Evolutionary conservation across 768 basidiomycete genomes (phyloP), one percentile per base, ranked within the genome.

Genomic region (Trametes cingulata): DNA sequence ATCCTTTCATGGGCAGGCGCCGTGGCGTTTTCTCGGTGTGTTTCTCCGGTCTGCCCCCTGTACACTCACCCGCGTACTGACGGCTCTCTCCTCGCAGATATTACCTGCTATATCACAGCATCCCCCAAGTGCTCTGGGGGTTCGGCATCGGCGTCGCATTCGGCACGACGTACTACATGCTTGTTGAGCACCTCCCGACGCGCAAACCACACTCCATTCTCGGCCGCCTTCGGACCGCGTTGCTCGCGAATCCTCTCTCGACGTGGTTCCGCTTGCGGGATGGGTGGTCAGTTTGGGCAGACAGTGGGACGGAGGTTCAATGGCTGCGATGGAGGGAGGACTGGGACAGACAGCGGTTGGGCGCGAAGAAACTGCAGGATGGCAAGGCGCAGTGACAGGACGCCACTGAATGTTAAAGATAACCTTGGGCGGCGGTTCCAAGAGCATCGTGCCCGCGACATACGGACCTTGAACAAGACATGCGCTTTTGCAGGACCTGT

Each of bases 11-110:
- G 87, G 88, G 79, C 86, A 2, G 77, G 68, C 1, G 71, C 78
- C 0, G 92, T 93, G 17, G 91, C 91, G 6, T 93, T 89, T 76
- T 93, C 91, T 43, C 77, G 91, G 91, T 90, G 65, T 47, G 79
- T 4, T 53, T 52, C 13, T 10, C 41, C 14, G 19, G 6, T 15
- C 6, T 43, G 33, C 25, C 12, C 20, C 27, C 24, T 45, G 15
- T 22, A 15, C 43, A 10, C 29, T 33, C 29, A n/a, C n/a, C n/a
- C n/a, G n/a, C 57, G n/a, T 46, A 12, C 45, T 55, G 20, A 27
- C 24, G 52, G 27, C 29, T 24, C 12, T 24, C 6, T 42, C 5
- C 20, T 24, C 27, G 33, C 41, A 93, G 92, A 62, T 82, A 85
- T 65, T 73, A 85, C 68, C 78, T 94, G 25, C 79, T 83, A 41